Percentiles rank a stretch among this genome's conserved stretches.
These are phyloP conservation scores for Ophiocordyceps australis DNA, from an alignment of 2,329 filamentous ascomycete genomes.

Conservation along the genomic window DNA sequence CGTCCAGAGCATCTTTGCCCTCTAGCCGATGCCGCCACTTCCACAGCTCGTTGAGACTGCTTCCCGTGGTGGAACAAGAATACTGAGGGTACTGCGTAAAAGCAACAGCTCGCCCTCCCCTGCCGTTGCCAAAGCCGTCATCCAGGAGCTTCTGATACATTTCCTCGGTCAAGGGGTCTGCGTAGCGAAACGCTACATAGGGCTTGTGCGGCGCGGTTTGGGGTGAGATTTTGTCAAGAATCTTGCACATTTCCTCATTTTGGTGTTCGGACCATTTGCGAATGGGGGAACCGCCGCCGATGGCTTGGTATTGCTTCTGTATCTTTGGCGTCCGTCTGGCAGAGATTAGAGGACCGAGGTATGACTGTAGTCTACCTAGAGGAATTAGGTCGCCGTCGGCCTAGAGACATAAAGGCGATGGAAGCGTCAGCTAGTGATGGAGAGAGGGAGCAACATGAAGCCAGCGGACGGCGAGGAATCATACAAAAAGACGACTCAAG, in stretches of 20 bases:
- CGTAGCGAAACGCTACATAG: conserved; percentile 94
- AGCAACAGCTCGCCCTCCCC: conserved; percentile 82
- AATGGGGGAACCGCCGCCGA: conserved; percentile 95
- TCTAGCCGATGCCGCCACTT: conserved; percentile 86
- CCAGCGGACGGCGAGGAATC: no score
- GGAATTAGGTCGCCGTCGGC: conserved; percentile 89
- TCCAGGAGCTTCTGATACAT: conserved; percentile 71
- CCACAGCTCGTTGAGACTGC: conserved; percentile 92
- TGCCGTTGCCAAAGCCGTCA: conserved; percentile 81
- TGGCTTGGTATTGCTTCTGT: conserved; percentile 83
- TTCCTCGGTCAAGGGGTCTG: conserved; percentile 80
- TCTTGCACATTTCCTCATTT: conserved; percentile 88
- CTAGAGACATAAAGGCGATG: conserved; percentile 33
- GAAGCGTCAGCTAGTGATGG: no score
- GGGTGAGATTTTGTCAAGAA: conserved; percentile 77
- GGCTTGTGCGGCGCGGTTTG: conserved; percentile 93
- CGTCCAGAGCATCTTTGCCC: conserved; percentile 43
- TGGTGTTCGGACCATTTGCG: conserved; percentile 97
- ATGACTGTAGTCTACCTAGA: conserved; percentile 78
- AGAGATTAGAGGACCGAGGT: conserved; percentile 78
- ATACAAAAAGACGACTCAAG: conserved; percentile 81
- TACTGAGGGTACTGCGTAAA: conserved; percentile 99
- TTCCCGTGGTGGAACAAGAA: conserved; percentile 92
- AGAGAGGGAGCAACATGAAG: no score
- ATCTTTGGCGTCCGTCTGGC: conserved; percentile 87